These are phyloP conservation scores for Oryza nivara DNA, from an alignment of 176 grass and related monocot genomes.

Conservation along the genomic window DNA sequence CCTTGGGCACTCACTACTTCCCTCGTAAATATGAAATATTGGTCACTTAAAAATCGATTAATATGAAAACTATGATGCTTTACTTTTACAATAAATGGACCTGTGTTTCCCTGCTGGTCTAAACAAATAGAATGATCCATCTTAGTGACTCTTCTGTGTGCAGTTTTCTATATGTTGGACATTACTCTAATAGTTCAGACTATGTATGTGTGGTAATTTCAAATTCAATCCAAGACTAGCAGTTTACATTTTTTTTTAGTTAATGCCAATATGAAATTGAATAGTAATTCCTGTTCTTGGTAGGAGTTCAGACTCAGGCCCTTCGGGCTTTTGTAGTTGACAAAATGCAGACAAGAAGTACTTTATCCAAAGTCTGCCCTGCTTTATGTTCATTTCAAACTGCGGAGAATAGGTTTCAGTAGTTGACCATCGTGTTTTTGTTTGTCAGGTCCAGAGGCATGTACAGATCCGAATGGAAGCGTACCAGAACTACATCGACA, in stretches of 20 bases:
- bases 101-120: not conserved
- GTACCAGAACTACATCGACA: conserved; percentile 70
- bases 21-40: not conserved
- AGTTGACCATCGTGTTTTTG: not conserved
- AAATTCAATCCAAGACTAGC: not conserved
- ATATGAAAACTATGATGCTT: not conserved
- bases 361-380: not conserved
- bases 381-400: not conserved
- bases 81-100: not conserved
- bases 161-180: not conserved
- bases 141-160: not conserved
- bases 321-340: not conserved
- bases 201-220: not conserved
- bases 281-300: not conserved
- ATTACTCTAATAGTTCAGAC: conserved; percentile 4
- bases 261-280: not conserved
- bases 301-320: not conserved
- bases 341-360: not conserved
- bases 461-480: conserved; percentile 78
- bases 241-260: not conserved
- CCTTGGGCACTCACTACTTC: not conserved
- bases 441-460: conserved; percentile 72
- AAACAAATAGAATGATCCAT: not conserved
- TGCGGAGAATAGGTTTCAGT: not conserved
- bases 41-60: not conserved